Evolutionary conservation across 345 rosid genomes (phyloP), one percentile per base, ranked within the genome.

Genomic region (Leavenworthia alabamica): DNA sequence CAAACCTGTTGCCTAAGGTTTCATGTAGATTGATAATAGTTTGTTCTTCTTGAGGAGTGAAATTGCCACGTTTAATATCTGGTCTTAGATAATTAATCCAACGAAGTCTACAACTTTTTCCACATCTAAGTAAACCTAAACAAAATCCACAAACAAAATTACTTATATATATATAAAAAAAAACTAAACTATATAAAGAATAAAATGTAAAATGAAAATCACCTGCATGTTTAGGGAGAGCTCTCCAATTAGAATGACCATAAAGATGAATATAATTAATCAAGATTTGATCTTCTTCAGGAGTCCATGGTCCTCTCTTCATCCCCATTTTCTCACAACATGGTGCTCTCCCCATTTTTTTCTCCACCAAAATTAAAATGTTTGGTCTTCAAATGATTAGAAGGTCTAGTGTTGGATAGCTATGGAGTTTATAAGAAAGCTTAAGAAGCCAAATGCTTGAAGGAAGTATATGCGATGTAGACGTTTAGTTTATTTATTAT

Each of bases 41-140:
- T 7, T 85, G 79, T 51, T 88, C 96, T 71, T 88, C 96, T 76
- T 83, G 88, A 32, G 62, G 62, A 57, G 75, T 81, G 60, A 88
- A 88, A 58, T 88, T 88, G 26, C 92, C 96, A 60, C 92, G 69
- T 73, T 88, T 88, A 17, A 88, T 88, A 42, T 85, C 92, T 4
- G 96, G 96, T 59, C 92, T 78, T 24, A 88, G 50, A 64, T 88
- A 88, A 58, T 88, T 88, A 17, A 72, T 80, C 96, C 96, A 88
- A 3, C 96, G 76, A 16, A 88, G 80, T 49, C 96, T 80, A 74
- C 96, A 88, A 66, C 96, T 88, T 79, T 88, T 88, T 1, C 96
- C 96, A 41, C 92, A 88, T 65, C 96, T 83, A 35, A 80, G 67
- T 59, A 88, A 72, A 37, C 96, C 96, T 88, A 70, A 7, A 31